Base-by-base conservation (phyloP, 1,284 basidiomycete genomes). In the Apiotrichum siamense region DNA sequence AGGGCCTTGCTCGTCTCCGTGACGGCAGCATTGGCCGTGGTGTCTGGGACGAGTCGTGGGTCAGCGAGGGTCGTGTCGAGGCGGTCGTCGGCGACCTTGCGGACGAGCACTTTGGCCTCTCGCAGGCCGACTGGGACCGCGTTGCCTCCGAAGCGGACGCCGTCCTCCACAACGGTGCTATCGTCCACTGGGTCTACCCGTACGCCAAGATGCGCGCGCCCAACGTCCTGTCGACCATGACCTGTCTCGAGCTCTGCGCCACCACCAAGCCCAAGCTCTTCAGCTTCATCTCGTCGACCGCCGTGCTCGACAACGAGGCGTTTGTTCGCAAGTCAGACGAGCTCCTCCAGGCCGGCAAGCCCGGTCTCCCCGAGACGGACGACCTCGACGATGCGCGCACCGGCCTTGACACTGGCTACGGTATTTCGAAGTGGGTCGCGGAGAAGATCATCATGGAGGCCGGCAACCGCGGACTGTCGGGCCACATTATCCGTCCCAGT, bases 131-230 rank as follows among this genome's bases (percentile, higher is more conserved):
- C 0, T 98, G 92, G 90, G 69, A 77, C 31, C 76, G 80, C 21
- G 67, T 97, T 13, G 81, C 85, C 0, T 67, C 77, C 26, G 86
- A 94, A 69, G 83, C 85, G 0, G 92, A 97, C 68, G 83, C 83
- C 1, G 79, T 99, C 26, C 70, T 98, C 49, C 96, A 98, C 73
- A 99, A 99, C 65, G 96, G 96, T 40, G 96, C 96, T 21, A 76
- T 98, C 69, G 96, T 98, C 15, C 96, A 98, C 70, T 99, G 96
- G 96, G 90, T 98, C 3, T 98, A 97, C 74, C 91, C 93, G 0
- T 99, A 99, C 75, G 86, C 90, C 69, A 91, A 86, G 73, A 80
- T 99, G 32, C 86, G 93, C 17, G 80, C 86, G 1, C 83, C 93
- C 25, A 99, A 98, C 69, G 96, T 98, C 13, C 69, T 93, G 4